Percentiles rank a stretch among this genome's conserved stretches.
phyloP scores from a whole-genome alignment of 2,329 filamentous ascomycete species.

The Venturia carpophila region DNA sequence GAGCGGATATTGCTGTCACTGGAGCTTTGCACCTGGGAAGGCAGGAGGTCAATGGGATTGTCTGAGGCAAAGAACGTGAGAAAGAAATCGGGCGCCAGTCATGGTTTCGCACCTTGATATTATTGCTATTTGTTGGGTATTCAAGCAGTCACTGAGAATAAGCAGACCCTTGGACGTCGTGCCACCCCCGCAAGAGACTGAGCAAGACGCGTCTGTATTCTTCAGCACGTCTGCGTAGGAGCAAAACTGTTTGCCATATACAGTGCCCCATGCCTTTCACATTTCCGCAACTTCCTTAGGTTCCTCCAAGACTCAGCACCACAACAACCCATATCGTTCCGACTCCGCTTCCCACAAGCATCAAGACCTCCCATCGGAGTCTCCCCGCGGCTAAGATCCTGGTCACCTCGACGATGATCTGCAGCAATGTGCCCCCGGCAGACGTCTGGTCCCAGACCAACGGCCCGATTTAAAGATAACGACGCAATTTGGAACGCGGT shows the following conservation, averaged over 20 bases:
- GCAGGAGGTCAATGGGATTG: not conserved
- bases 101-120: too few relatives aligned
- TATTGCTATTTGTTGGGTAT: too few relatives aligned
- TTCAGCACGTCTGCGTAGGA: not conserved
- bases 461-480: not conserved
- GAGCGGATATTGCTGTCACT: slow-evolving; percentile 39
- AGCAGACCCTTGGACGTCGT: too few relatives aligned
- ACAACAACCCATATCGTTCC: not conserved
- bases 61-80: not conserved
- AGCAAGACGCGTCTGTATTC: too few relatives aligned
- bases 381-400: not conserved
- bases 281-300: not conserved
- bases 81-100: not conserved
- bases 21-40: slow-evolving; percentile 38
- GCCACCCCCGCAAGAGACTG: too few relatives aligned
- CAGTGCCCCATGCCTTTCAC: too few relatives aligned
- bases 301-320: not conserved
- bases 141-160: too few relatives aligned
- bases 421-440: not conserved
- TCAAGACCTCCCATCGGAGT: not conserved
- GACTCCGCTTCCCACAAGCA: not conserved
- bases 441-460: not conserved
- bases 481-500: not conserved
- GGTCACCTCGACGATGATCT: not conserved
- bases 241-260: too few relatives aligned